Percentiles rank a stretch among this genome's conserved stretches.
These are phyloP conservation scores for Thielaviopsis euricoi DNA, from an alignment of 2,329 filamentous ascomycete species.

Conservation along the genomic window DNA sequence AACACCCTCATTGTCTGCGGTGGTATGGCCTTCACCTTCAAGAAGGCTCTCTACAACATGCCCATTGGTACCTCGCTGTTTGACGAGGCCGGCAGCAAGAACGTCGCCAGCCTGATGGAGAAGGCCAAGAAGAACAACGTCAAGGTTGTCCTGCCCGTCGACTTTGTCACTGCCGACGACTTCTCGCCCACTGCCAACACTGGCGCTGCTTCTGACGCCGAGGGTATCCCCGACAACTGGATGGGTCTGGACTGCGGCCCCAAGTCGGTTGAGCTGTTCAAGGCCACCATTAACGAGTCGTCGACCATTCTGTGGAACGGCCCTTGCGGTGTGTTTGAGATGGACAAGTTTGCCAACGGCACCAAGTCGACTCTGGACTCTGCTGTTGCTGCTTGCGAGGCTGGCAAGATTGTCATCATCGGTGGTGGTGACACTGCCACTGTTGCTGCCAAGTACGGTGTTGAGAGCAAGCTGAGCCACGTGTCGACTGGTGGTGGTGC, in stretches of 20 bases:
- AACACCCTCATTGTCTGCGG: conserved; percentile 93
- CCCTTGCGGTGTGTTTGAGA: conserved; percentile 91
- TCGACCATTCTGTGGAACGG: conserved; percentile 99
- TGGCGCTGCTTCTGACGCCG: conserved; percentile 66
- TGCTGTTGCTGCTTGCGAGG: conserved; percentile 62
- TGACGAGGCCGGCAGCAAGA: conserved; percentile 87
- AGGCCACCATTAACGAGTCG: conserved; percentile 69
- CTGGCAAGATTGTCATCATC: conserved; percentile 93
- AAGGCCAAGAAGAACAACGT: conserved; percentile 96
- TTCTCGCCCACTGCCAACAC: conserved; percentile 73
- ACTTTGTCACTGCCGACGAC: conserved; percentile 94
- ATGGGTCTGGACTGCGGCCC: conserved; percentile 93
- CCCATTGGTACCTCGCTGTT: conserved; percentile 84
- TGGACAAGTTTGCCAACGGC: conserved; percentile 81
- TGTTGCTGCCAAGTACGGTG: conserved; percentile 90
- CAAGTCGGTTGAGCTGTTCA: conserved; percentile 76
- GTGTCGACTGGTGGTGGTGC: conserved; percentile 95
- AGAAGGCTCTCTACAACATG: conserved; percentile 89
- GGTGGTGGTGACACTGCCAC: conserved; percentile 96
- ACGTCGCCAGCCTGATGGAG: conserved; percentile 68
- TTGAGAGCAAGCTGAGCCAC: conserved; percentile 94
- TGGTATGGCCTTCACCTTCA: conserved; percentile 99
- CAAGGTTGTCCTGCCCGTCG: conserved; percentile 82
- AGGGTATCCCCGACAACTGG: conserved; percentile 86
- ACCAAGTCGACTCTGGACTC: conserved; percentile 88